Evolutionary conservation across 192 early-diverging fungal species (phyloP).

Genomic region (Backusella westeae): DNA sequence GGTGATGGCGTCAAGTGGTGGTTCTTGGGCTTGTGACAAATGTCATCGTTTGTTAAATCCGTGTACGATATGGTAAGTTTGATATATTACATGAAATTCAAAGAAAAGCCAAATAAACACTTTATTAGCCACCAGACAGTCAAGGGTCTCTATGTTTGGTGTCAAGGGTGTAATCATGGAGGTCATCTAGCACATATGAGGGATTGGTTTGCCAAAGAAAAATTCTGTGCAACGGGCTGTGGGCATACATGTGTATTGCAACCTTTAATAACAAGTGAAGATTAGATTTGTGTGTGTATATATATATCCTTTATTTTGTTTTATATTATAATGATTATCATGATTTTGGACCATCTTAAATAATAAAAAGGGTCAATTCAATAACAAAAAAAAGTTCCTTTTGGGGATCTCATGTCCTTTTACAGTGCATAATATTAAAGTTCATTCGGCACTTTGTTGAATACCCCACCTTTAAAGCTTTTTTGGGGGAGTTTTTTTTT

Average conservation of each 20-base stretch:
- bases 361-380: no score
- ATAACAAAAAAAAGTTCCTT: no score
- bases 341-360: no score
- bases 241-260: constrained; percentile 61
- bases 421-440: no score
- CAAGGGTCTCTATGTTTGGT: constrained; percentile 74
- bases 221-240: constrained; percentile 75
- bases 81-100: background rate
- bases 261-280: background rate
- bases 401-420: no score
- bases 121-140: constrained; percentile 64
- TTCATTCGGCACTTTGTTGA: no score
- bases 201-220: constrained; percentile 63
- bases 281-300: background rate
- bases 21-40: constrained; percentile 68
- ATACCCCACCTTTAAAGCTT: no score
- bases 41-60: constrained; percentile 60
- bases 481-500: no score
- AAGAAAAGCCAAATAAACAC: background rate
- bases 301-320: background rate
- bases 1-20: constrained; percentile 41
- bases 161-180: constrained; percentile 78
- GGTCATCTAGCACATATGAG: constrained; percentile 71
- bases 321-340: no score
- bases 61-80: constrained; percentile 66